Base-by-base conservation (phyloP, 495 filamentous ascomycete genomes). In the Podospora australis region DNA sequence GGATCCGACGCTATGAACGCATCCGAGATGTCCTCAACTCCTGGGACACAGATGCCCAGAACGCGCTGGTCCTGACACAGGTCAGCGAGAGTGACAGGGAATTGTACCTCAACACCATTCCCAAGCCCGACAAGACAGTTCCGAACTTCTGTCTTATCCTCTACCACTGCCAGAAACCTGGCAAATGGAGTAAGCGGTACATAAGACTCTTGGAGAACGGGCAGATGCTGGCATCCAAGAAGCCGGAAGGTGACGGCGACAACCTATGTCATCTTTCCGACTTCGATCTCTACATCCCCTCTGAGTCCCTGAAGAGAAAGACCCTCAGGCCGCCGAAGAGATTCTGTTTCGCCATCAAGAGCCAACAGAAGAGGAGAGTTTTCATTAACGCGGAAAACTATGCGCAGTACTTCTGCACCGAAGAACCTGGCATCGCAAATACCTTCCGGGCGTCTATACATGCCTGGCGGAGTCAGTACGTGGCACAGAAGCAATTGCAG, bases 21-120 rank as follows among this genome's bases (percentile, higher is more conserved):
- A 74, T 97, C 21, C 79, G 89, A 28, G 88, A 96, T 64, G 78
- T 95, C 21, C 74, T 96, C 76, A 94, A 91, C 62, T 92, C 89
- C 3, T 98, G 92, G 92, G 81, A 91, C 26, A 67, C 73, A 13
- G 90, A 95, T 60, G 70, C 72, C 1, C 78, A 86, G 52, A 91
- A 92, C 59, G 64, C 70, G 1, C 70, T 96, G 14, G 59, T 84
- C 13, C 64, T 95, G 16, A 29, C 46, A 14, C 35, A 62, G 11
- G 67, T 71, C 48, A 58, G 65, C 2, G 53, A 66, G 16, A 54
- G 60, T 9, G 59, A 69, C 44, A 35, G 45, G 10, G 78, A 74
- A 53, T 68, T 71, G 14, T 68, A 68, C 44, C 64, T 71, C 70
- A 49, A 71, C 67, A 57, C 70, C 68, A 58, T 83, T 13, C 76